Percentiles rank a stretch among this genome's conserved stretches.
phyloP scores from a whole-genome alignment of 139 green algal species.

The Nannochloris sp. region DNA sequence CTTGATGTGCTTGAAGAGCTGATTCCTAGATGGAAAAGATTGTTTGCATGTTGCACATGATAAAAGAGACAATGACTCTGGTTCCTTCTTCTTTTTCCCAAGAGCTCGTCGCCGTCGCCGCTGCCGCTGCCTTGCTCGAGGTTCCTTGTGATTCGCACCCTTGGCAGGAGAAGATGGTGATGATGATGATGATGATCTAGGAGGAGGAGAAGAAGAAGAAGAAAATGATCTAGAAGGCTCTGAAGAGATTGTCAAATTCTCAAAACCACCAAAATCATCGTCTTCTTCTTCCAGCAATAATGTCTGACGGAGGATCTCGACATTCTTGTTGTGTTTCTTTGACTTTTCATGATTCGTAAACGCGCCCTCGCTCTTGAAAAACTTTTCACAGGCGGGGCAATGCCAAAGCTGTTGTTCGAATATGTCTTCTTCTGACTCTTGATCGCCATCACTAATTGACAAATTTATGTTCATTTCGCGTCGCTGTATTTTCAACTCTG shows the following conservation, averaged over 20 bases:
- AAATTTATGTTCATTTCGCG: conserved; percentile 26
- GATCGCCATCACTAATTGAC: conserved; percentile 1
- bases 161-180: too few species aligned
- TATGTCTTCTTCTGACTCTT: conserved; percentile 12
- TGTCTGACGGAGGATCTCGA: conserved; percentile 6
- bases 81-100: conserved; percentile 8
- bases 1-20: too few species aligned
- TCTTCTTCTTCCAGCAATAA: background rate
- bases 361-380: conserved; percentile 73
- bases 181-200: too few species aligned
- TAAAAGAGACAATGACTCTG: background rate
- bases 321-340: conserved; percentile 63
- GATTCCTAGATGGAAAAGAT: too few species aligned
- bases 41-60: too few species aligned
- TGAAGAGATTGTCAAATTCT: background rate
- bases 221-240: too few species aligned
- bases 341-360: conserved; percentile 77
- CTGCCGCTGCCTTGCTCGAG: background rate
- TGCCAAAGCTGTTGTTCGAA: conserved; percentile 45
- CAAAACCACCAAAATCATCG: background rate
- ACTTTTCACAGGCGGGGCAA: conserved; percentile 86
- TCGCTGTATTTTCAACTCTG: conserved; percentile 31
- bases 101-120: background rate
- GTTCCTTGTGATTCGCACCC: background rate
- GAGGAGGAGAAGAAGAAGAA: too few species aligned